Evolutionary conservation across 306 rosid species (phyloP), one percentile per base, ranked within the genome.

Genomic region (Begonia peltatifolia): DNA sequence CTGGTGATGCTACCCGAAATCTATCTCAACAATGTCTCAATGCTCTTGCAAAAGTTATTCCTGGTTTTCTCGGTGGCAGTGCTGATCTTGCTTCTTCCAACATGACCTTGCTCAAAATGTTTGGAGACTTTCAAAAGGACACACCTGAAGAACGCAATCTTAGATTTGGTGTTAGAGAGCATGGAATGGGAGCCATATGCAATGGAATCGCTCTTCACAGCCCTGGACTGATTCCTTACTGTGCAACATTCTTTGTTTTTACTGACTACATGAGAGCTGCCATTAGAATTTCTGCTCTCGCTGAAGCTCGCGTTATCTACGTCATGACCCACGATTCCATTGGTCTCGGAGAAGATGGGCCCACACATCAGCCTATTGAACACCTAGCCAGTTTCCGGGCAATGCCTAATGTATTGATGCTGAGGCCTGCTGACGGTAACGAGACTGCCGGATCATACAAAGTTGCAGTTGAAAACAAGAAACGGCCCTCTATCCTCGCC

Each of bases 321-420:
- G 87, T 90, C 58, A 90, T 90, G 99, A 90, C 99, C 56, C 99
- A 90, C 1, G 99, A 90, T 68, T 90, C 99, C 2, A 86, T 90
- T 41, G 99, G 99, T 52, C 94, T 90, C 5, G 99, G 99, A 65
- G 99, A 90, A 74, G 99, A 90, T 62, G 99, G 99, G 1, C 99
- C 95, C 11, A 90, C 99, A 63, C 99, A 90, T 68, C 99, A 90
- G 59, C 99, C 99, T 9, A 66, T 90, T 10, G 99, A 90, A 70
- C 99, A 90, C 61, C 60, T 90, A 64, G 99, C 99, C 53, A 90
- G 99, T 71, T 86, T 90, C 81, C 81, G 99, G 56, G 99, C 99
- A 43, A 90, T 90, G 99, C 99, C 99, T 10, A 90, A 90, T 47
- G 64, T 86, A 58, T 70, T 90, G 81, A 86, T 90, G 94, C 93